A percentile compares a stretch with the other conserved stretches of the same genome.
phyloP scores from a whole-genome alignment of 2,329 filamentous ascomycete genomes.

The Colletotrichum somersetense region DNA sequence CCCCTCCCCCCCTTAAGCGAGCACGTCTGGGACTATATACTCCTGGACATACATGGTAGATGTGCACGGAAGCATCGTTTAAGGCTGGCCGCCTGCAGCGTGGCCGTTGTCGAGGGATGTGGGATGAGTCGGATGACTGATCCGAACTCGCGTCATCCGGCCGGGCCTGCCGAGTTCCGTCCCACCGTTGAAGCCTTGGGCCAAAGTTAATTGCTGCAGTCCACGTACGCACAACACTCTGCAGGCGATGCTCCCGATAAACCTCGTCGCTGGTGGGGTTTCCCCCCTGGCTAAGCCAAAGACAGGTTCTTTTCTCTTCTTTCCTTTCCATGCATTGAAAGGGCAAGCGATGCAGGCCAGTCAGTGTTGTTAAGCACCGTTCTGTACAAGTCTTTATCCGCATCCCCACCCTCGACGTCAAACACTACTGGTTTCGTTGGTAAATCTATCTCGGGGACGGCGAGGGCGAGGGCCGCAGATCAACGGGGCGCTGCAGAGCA shows the following conservation, averaged over 20 bases:
- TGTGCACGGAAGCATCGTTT: neutral
- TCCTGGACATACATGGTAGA: neutral
- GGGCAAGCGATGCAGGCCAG: neutral
- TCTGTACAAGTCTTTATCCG: neutral
- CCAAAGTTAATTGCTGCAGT: neutral
- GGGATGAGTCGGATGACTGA: neutral
- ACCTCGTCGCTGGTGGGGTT: neutral
- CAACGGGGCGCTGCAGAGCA: neutral
- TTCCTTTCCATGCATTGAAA: neutral
- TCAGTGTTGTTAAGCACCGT: neutral
- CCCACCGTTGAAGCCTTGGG: neutral
- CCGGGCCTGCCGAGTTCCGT: neutral
- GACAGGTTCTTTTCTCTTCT: neutral
- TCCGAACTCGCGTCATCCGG: neutral
- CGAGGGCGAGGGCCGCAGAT: neutral
- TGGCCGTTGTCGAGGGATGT: neutral
- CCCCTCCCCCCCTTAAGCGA: too few relatives aligned
- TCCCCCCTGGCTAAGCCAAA: neutral
- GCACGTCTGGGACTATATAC: neutral
- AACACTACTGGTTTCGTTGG: constrained; percentile 8
- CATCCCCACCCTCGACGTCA: neutral
- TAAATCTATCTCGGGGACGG: neutral
- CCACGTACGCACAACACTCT: neutral
- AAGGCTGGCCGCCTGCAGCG: neutral
- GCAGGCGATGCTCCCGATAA: neutral